phyloP scores from a whole-genome alignment of 805 yeast genomes.

The Wickerhamomyces alni region DNA sequence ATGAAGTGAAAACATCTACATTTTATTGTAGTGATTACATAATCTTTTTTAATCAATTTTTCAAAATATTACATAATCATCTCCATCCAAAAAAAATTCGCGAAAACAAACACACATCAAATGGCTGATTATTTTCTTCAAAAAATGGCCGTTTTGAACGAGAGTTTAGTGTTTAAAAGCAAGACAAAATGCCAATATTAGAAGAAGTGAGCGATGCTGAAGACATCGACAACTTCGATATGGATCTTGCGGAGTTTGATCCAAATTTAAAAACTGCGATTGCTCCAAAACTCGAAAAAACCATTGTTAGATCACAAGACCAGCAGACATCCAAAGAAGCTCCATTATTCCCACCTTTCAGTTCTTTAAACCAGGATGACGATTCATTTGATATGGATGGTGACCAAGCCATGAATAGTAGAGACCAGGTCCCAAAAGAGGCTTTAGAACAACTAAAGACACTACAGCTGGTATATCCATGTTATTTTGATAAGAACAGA shows the following conservation, averaged over 20 bases:
- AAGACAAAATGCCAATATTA: slow-evolving; percentile 51
- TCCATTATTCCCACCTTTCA: slow-evolving; percentile 25
- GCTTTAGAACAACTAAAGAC: slow-evolving; percentile 58
- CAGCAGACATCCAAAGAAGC: slow-evolving; percentile 27
- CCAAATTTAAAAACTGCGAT: slow-evolving; percentile 60
- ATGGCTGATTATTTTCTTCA: too few relatives aligned
- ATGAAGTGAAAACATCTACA: too few relatives aligned
- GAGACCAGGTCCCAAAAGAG: slow-evolving; percentile 38
- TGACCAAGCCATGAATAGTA: slow-evolving; percentile 13
- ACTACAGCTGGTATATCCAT: slow-evolving; percentile 80
- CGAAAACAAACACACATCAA: too few relatives aligned
- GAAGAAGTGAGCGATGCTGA: slow-evolving; percentile 77
- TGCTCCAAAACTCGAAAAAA: slow-evolving; percentile 62
- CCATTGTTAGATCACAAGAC: slow-evolving; percentile 58
- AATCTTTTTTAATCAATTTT: too few relatives aligned
- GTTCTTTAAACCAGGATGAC: slow-evolving; percentile 3
- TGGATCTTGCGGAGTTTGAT: slow-evolving; percentile 91
- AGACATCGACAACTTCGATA: slow-evolving; percentile 85
- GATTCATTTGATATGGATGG: slow-evolving; percentile 3
- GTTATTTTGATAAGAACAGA: slow-evolving; percentile 80
- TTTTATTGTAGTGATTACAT: too few relatives aligned
- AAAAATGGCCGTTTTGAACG: background rate
- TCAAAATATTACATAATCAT: background rate
- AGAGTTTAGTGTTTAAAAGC: too few relatives aligned
- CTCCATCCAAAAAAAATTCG: too few relatives aligned